Conservation (phyloP, 108 stramenopile species). For the Discostella stelligeroides region DNA sequence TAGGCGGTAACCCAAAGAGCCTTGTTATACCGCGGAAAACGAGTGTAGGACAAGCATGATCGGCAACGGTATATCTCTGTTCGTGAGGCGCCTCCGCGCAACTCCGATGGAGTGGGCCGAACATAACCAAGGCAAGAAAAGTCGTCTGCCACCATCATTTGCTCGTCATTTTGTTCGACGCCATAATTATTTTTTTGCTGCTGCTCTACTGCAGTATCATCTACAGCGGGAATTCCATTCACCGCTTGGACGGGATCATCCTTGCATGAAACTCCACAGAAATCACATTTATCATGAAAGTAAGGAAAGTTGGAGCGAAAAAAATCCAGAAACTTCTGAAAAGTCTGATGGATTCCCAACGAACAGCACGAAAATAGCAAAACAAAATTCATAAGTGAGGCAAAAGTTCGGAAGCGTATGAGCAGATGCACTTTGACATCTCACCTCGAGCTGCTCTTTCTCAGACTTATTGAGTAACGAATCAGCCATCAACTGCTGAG, state of each 20-base stretch:
- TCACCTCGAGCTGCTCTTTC: constrained; percentile 44
- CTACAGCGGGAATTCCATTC: too few relatives aligned
- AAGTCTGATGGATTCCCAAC: constrained; percentile 18
- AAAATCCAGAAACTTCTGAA: constrained; percentile 62
- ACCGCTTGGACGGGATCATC: constrained; percentile 42
- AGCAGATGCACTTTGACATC: too few relatives aligned
- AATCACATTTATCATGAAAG: constrained; percentile 60
- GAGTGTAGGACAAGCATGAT: constrained; percentile 52
- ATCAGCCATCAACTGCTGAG: constrained; percentile 30
- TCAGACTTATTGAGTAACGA: constrained; percentile 28
- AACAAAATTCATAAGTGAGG: too few relatives aligned
- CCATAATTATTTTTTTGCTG: constrained; percentile 5
- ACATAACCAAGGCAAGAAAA: constrained; percentile 64
- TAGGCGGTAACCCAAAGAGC: constrained; percentile 48
- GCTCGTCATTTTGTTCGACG: constrained; percentile 17
- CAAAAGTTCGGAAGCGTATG: too few relatives aligned
- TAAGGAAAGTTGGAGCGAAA: constrained; percentile 65
- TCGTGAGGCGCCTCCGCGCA: constrained; percentile 54
- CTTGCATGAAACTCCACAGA: constrained; percentile 61
- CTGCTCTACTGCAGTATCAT: too few relatives aligned
- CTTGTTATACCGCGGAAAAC: constrained; percentile 71
- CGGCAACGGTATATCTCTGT: constrained; percentile 68
- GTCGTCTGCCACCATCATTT: too few relatives aligned
- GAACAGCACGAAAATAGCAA: too few relatives aligned
- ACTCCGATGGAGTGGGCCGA: constrained; percentile 43